phyloP scores from a whole-genome alignment of 495 filamentous ascomycete species.

The Hypoxylon trugodes region DNA sequence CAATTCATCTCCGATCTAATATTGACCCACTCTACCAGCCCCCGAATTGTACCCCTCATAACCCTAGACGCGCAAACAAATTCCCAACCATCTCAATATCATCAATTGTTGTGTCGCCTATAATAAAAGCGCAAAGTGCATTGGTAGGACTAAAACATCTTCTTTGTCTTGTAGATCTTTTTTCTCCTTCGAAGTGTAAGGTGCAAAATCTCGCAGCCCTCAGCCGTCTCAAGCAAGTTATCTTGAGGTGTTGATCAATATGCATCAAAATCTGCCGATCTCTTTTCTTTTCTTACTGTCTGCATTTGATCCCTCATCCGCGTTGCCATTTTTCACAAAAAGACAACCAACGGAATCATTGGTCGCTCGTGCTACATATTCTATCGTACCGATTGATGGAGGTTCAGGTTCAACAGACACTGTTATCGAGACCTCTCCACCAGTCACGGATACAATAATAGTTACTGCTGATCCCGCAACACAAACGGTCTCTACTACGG shows the following conservation, averaged over 20 bases:
- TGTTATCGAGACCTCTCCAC: slow-evolving; percentile 37
- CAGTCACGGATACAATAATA: slow-evolving; percentile 44
- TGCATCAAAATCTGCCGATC: slow-evolving; percentile 36
- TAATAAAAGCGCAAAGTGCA: slow-evolving; percentile 36
- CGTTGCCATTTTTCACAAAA: slow-evolving; percentile 39
- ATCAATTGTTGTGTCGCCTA: slow-evolving; percentile 9
- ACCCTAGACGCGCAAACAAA: not conserved
- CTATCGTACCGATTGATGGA: slow-evolving; percentile 49
- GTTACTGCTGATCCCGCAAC: slow-evolving; percentile 38
- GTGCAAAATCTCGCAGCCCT: slow-evolving; percentile 27
- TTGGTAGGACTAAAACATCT: slow-evolving; percentile 18
- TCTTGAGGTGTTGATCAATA: slow-evolving; percentile 36
- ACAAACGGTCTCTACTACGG: slow-evolving; percentile 39
- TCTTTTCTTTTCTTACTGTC: slow-evolving; percentile 29
- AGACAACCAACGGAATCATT: slow-evolving; percentile 14
- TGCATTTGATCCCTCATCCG: slow-evolving; percentile 24
- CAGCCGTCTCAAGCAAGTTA: slow-evolving; percentile 32
- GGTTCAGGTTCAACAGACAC: slow-evolving; percentile 33
- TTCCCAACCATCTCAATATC: slow-evolving; percentile 46
- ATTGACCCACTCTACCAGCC: slow-evolving; percentile 20
- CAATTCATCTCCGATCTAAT: not conserved
- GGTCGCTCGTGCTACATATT: slow-evolving; percentile 45
- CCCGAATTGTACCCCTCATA: slow-evolving; percentile 8
- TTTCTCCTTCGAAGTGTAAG: slow-evolving; percentile 26
- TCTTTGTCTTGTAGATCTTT: slow-evolving; percentile 29